phyloP scores from a whole-genome alignment of 352 stramenopile species.

The Thalassiosira hispida region DNA sequence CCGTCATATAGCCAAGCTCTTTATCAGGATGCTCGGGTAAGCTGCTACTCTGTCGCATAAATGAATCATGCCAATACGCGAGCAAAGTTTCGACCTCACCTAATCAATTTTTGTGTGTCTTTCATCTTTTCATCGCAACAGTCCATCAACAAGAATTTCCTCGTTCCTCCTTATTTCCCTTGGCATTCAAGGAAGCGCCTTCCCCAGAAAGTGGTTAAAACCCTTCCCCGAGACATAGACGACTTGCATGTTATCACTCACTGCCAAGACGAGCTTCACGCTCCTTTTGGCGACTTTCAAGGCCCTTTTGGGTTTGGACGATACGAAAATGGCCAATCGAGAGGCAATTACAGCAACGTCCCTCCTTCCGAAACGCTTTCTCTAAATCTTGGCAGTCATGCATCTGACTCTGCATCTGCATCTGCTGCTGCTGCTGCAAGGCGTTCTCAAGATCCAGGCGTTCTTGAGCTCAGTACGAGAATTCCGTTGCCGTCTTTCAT shows the following conservation, averaged over 20 bases:
- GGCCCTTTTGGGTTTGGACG: constrained; percentile 70
- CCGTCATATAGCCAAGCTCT: constrained; percentile 58
- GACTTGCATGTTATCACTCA: constrained; percentile 72
- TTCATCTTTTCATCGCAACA: constrained; percentile 36
- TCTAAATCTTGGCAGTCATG: constrained; percentile 3
- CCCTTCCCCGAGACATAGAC: constrained; percentile 80
- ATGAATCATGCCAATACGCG: background rate
- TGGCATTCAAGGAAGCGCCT: constrained; percentile 40
- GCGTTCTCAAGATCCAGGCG: constrained; percentile 64
- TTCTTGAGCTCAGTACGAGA: constrained; percentile 64
- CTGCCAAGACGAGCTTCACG: constrained; percentile 59
- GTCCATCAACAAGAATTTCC: constrained; percentile 52
- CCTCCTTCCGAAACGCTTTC: background rate
- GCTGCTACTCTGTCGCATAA: constrained; percentile 4
- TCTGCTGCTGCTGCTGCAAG: constrained; percentile 59
- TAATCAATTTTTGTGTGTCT: constrained; percentile 18
- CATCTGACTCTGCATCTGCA: too few species aligned
- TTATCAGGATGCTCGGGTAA: constrained; percentile 56
- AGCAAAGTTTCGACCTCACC: background rate
- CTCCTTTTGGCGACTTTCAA: constrained; percentile 62
- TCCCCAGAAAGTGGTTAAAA: constrained; percentile 64
- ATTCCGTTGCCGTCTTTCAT: constrained; percentile 46
- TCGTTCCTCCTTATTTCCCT: constrained; percentile 53
- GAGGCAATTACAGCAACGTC: constrained; percentile 42
- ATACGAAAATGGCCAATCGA: constrained; percentile 69